phyloP scores from a whole-genome alignment of 441 rosid species.

The Breynia disticha region DNA sequence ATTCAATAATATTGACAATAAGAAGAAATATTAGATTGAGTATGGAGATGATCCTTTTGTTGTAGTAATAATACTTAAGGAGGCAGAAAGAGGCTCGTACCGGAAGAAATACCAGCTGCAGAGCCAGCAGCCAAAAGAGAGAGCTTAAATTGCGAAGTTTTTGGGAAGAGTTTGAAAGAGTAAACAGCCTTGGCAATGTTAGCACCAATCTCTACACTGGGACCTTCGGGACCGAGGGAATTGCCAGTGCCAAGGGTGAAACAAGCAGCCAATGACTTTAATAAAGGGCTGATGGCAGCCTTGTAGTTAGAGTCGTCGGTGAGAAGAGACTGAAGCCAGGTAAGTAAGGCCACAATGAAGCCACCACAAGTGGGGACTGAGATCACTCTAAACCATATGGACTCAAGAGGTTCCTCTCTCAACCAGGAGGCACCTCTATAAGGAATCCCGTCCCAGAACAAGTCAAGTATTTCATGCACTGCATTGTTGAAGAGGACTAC shows the following conservation, averaged over 20 bases:
- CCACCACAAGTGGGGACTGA: constrained; percentile 71
- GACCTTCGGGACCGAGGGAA: constrained; percentile 95
- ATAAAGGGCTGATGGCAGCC: constrained; percentile 46
- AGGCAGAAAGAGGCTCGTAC: constrained; percentile 26
- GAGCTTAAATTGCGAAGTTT: constrained; percentile 33
- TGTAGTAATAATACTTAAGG: neutral
- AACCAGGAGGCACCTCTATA: constrained; percentile 76
- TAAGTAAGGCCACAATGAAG: constrained; percentile 50
- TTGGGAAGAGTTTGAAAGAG: constrained; percentile 32
- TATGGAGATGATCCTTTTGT: neutral
- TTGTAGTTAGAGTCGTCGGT: constrained; percentile 3
- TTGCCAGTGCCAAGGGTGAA: constrained; percentile 88
- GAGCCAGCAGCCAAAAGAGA: constrained; percentile 86
- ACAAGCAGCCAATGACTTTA: constrained; percentile 73
- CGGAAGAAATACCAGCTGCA: constrained; percentile 87
- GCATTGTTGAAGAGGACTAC: constrained; percentile 72
- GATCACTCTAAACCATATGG: constrained; percentile 51
- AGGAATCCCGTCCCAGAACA: constrained; percentile 87
- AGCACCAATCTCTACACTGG: constrained; percentile 90
- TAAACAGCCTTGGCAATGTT: constrained; percentile 61
- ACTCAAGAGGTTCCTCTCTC: constrained; percentile 56
- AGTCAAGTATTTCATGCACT: constrained; percentile 65
- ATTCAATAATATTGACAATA: neutral
- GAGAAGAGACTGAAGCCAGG: constrained; percentile 25
- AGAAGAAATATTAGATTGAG: too few species aligned